A percentile compares a stretch with the other conserved stretches of the same genome.
phyloP scores from a whole-genome alignment of 2,329 filamentous ascomycete species.

The Emergomyces pasteurianus region DNA sequence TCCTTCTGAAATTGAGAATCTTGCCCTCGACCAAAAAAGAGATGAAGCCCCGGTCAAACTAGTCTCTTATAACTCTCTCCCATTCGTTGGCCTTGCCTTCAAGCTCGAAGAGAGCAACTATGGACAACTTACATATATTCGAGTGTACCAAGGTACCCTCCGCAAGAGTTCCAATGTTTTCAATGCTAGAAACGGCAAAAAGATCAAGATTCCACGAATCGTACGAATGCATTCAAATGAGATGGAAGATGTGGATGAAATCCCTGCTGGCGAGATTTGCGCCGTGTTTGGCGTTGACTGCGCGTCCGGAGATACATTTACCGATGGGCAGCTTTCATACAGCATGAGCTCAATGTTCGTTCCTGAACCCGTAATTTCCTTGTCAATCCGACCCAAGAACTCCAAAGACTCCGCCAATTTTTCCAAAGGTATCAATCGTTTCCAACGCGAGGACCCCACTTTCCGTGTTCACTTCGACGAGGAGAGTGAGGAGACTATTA shows the following conservation, averaged over 20 bases:
- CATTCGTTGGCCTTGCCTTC: slow-evolving; percentile 92
- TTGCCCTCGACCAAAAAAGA: slow-evolving; percentile 72
- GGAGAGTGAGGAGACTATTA: slow-evolving; percentile 93
- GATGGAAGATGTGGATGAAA: slow-evolving; percentile 90
- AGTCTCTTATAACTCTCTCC: slow-evolving; percentile 62
- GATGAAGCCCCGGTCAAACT: slow-evolving; percentile 72
- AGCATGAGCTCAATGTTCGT: slow-evolving; percentile 97
- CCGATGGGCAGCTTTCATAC: slow-evolving; percentile 82
- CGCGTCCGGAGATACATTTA: slow-evolving; percentile 95
- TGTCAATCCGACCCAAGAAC: slow-evolving; percentile 93
- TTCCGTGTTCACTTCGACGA: slow-evolving; percentile 88
- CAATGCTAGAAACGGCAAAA: slow-evolving; percentile 91
- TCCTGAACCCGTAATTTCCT: slow-evolving; percentile 92
- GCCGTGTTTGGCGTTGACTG: slow-evolving; percentile 97
- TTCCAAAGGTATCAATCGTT: slow-evolving; percentile 96
- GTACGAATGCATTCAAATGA: slow-evolving; percentile 99
- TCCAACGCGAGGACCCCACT: slow-evolving; percentile 95
- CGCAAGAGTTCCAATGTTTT: slow-evolving; percentile 82
- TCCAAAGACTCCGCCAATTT: slow-evolving; percentile 88
- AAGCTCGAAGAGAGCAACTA: slow-evolving; percentile 99
- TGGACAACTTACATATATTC: slow-evolving; percentile 94
- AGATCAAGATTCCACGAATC: slow-evolving; percentile 90
- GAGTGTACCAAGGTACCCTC: slow-evolving; percentile 89
- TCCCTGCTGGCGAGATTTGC: slow-evolving; percentile 94
- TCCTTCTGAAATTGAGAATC: slow-evolving; percentile 76